Evolutionary conservation across 768 basidiomycete species (phyloP), one percentile per base, ranked within the genome.

Genomic region (button mushroom (Agaricus bisporus)): DNA sequence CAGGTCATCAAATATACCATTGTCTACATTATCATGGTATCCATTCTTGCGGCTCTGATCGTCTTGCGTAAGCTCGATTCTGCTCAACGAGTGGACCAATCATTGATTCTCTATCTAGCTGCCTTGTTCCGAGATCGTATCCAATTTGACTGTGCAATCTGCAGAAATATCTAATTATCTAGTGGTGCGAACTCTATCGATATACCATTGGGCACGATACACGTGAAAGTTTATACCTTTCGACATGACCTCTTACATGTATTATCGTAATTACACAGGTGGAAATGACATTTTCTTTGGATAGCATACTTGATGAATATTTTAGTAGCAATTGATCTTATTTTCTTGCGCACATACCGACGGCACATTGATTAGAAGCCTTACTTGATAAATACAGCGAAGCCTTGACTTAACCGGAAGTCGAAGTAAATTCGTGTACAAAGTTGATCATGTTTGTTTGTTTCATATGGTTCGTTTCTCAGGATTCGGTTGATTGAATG

Each of bases 1-100:
- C 60, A 86, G 85, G 78, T 92, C 62, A 70, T 90, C 65, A 93
- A 91, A 68, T 95, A 95, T 68, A 86, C 91, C 17, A 56, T 93
- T 51, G 75, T 95, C 28, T 98, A 95, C 71, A 63, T 86, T 53
- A 51, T 88, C 47, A 78, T 95, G 66, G 77, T 94, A 54, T 80
- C 86, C 29, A 66, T 84, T 48, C 77, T 97, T 54, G 87, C 88
- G 37, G 86, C 93, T 18, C 74, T 98, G 66, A 81, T 98, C 62
- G 78, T 83, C 57, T 66, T 92, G 63, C 91, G 91, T 93, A 74
- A 61, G 90, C 82, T 2, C 32, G 55, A 18, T 49, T 5, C 29
- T 10, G 11, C 17, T 53, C 15, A 22, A 35, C 12, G 18, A 10
- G 32, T 43, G 8, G 28, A 22, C 26, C 35, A 37, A 41, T 51